Evolutionary conservation across 495 filamentous ascomycete species (phyloP), one percentile per base, ranked within the genome.

Genomic region (Hyaloscypha variabilis): DNA sequence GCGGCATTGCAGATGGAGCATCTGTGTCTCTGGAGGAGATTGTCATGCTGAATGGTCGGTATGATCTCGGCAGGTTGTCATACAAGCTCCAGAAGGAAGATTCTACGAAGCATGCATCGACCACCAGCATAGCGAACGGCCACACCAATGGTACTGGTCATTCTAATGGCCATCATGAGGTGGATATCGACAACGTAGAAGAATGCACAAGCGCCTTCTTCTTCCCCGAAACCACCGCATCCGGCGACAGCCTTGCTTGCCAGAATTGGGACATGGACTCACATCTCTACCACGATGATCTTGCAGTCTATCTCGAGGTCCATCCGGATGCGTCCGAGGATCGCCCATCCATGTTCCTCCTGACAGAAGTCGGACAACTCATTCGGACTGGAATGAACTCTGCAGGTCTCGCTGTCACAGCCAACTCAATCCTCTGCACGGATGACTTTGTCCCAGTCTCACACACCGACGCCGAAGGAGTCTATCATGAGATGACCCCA

Each of bases 241-340:
- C 53, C 28, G 66, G 73, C 13, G 63, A 66, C 56, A 64, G 65
- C 1, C 63, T 71, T 29, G 68, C 58, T 19, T 58, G 61, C n/a
- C 73, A 75, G 52, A 75, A 75, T 56, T 75, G 72, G 73, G 73
- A 75, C 55, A 71, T 61, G 66, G 63, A 64, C 19, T 55, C 51
- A 23, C 62, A 55, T 13, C 39, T 69, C 13, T 62, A 49, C n/a
- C 46, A 56, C 28, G 25, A 67, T 11, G 62, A 71, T 34, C 28
- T 63, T 13, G 50, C 73, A 11, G 65, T 75, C 34, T 70, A 67
- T 29, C 71, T 76, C 61, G 71, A 76, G 63, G 58, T 75, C 19
- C 67, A 65, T 36, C 69, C 67, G 23, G 51, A 65, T 13, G 24
- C 64, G 0, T 62, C 58, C 6, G 71, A 75, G 34, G 36, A 62